These are phyloP conservation scores for Bretziella fagacearum DNA, from an alignment of 2,329 filamentous ascomycete species.

Conservation along the genomic window DNA sequence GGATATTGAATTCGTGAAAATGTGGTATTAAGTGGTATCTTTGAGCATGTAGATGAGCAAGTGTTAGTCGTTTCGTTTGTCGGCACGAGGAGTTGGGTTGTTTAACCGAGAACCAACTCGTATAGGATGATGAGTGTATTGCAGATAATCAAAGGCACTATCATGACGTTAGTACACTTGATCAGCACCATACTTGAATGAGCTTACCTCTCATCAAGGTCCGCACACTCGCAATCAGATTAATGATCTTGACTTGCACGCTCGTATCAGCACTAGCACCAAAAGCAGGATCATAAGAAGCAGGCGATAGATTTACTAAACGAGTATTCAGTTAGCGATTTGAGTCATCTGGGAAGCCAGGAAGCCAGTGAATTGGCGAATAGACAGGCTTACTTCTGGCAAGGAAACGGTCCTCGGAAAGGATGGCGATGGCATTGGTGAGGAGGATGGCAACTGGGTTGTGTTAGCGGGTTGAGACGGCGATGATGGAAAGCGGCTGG, in stretches of 20 bases:
- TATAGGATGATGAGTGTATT: slow-evolving; percentile 74
- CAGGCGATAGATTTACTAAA: slow-evolving; percentile 58
- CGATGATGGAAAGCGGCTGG: not conserved
- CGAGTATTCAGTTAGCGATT: not conserved
- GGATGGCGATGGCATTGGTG: slow-evolving; percentile 82
- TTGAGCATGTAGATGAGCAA: too few species aligned
- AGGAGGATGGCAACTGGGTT: slow-evolving; percentile 56
- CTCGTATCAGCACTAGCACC: slow-evolving; percentile 56
- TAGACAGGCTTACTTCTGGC: slow-evolving; percentile 46
- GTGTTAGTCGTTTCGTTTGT: too few species aligned
- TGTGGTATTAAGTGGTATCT: too few species aligned
- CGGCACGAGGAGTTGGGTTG: too few species aligned
- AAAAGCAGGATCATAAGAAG: slow-evolving; percentile 58
- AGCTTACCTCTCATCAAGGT: slow-evolving; percentile 74
- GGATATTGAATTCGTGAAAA: too few species aligned
- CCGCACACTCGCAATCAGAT: slow-evolving; percentile 76
- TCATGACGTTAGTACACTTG: not conserved
- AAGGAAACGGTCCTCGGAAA: slow-evolving; percentile 89
- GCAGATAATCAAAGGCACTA: slow-evolving; percentile 71
- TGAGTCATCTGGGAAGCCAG: not conserved
- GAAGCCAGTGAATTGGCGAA: not conserved
- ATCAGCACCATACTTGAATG: slow-evolving; percentile 1
- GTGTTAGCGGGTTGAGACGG: not conserved
- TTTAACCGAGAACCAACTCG: slow-evolving; percentile 57
- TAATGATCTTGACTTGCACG: slow-evolving; percentile 72